Conservation (phyloP, 345 rosid genomes). For the Citrus trifoliata region DNA sequence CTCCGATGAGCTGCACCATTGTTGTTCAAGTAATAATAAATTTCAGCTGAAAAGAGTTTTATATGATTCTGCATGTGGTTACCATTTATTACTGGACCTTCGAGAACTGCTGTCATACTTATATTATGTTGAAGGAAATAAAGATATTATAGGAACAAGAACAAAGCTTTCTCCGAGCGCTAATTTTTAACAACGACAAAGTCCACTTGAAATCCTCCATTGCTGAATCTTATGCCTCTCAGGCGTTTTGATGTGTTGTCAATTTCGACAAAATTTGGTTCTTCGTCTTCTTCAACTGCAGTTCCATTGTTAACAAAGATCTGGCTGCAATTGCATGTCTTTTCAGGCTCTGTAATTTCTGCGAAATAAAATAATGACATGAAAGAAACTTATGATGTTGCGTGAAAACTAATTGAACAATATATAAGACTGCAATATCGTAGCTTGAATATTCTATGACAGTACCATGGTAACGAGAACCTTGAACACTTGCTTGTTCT, state of each 20-base stretch:
- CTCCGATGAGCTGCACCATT: neutral
- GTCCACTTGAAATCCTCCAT: neutral
- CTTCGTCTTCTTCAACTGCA: neutral
- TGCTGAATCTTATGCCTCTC: neutral
- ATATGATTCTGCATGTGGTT: no score
- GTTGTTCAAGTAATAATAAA: neutral
- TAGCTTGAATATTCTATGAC: neutral
- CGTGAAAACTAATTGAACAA: neutral
- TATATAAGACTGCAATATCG: no score
- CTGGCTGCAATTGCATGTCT: neutral
- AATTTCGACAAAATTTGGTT: neutral
- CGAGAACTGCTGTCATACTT: neutral
- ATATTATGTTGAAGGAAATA: neutral
- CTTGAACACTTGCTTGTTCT: neutral
- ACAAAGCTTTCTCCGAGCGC: neutral
- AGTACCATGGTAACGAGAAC: neutral
- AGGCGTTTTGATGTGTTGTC: neutral
- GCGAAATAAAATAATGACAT: neutral
- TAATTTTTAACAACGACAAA: neutral
- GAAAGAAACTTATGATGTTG: neutral
- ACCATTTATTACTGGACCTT: no score
- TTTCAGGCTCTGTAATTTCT: neutral
- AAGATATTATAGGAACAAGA: neutral
- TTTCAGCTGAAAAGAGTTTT: neutral
- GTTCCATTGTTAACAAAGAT: neutral